Base-by-base conservation (phyloP, 495 filamentous ascomycete genomes). In the Hypoxylon fuscum region DNA sequence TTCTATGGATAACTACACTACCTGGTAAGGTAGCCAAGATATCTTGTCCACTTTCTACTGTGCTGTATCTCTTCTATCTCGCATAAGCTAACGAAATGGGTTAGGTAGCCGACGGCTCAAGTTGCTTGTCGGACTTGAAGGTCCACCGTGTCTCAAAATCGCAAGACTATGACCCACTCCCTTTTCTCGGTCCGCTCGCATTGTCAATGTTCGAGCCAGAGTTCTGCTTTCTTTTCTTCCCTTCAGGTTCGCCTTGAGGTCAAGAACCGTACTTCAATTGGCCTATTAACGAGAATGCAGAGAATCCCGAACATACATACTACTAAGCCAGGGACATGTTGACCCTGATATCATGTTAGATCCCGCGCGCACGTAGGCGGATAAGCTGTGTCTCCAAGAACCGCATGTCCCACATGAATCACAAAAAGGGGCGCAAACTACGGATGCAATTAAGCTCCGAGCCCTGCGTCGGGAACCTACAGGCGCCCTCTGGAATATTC, bases 371-470 rank as follows among this genome's bases (percentile, higher is more conserved):
- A 47, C 55, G 41, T 59, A 64, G 43, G 43, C 62, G 55, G 55
- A 40, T 58, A 52, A 15, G 22, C 35, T 53, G 51, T 66, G 46
- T 25, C 27, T 59, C 51, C 20, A n/a, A 15, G 6, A 9, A 55
- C 12, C 56, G 45, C 51, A 60, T 59, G 1, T 56, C 34, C 51
- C 56, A 45, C 32, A 11, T 41, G 38, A 40, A 46, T 32, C 43
- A 56, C 56, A 50, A 22, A 29, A 52, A 18, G 14, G 18, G 35
- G 8, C 50, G 48, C 51, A 53, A 56, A 45, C 38, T 8, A 27
- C 25, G 25, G 25, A 27, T 40, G 15, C 47, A 45, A 35, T 65
- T 59, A 65, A 65, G 55, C 55, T 59, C 62, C 55, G 62, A 27
- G 32, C 31, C 55, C 34, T 51, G 62, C 43, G 18, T 59, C 62